phyloP scores from a whole-genome alignment of 345 rosid species.

The Citrus medica region DNA sequence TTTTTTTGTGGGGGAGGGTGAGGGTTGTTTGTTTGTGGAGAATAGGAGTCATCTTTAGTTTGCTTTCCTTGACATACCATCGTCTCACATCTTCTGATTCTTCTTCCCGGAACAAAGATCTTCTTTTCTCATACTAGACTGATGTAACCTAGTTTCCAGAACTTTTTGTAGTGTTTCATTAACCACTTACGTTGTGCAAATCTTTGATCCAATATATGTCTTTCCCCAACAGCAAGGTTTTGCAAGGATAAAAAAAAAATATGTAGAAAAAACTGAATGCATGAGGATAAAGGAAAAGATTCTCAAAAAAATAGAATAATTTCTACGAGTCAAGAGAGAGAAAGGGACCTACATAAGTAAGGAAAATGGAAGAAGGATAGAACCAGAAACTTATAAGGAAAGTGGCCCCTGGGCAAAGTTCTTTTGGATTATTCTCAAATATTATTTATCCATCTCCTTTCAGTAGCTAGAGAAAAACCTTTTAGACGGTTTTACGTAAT shows the following conservation, averaged over 20 bases:
- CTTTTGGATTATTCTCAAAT: background rate
- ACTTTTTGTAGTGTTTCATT: background rate
- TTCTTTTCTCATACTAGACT: background rate
- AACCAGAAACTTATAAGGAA: background rate
- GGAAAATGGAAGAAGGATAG: background rate
- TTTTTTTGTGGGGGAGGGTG: too few species aligned
- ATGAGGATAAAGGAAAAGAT: background rate
- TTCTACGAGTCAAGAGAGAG: background rate
- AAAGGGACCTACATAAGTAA: background rate
- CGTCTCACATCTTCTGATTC: background rate
- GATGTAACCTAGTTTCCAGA: background rate
- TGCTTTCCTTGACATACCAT: background rate
- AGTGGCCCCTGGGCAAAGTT: background rate
- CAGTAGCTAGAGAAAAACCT: background rate
- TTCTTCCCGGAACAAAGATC: background rate
- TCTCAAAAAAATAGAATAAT: background rate
- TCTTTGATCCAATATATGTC: background rate
- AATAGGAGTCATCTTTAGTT: background rate
- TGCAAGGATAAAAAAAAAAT: background rate
- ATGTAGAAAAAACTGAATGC: background rate
- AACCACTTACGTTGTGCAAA: background rate
- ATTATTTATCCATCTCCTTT: background rate
- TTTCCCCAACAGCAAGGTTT: background rate
- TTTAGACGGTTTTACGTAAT: background rate
- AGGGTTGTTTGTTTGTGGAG: too few species aligned